phyloP scores from a whole-genome alignment of 371 early-diverging fungal species.

The Mucor piriformis region DNA sequence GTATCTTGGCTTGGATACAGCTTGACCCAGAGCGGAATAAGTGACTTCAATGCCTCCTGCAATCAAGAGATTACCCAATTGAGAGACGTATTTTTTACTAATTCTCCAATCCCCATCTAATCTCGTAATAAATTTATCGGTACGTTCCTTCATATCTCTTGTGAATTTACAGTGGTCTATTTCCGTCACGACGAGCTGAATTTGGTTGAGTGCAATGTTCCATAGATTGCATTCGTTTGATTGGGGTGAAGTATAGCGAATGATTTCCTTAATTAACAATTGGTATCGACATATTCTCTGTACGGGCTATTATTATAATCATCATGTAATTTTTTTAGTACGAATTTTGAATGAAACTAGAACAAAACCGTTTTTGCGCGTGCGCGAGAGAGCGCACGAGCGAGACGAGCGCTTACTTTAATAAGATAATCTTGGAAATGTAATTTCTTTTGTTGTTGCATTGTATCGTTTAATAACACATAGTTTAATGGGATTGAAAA shows the following conservation, averaged over 20 bases:
- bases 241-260: constrained; percentile 36
- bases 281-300: constrained; percentile 56
- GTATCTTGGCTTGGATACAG: constrained; percentile 42
- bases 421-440: constrained; percentile 56
- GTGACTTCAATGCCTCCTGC: constrained; percentile 51
- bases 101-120: constrained; percentile 46
- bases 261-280: constrained; percentile 45
- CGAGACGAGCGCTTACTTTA: constrained; percentile 43
- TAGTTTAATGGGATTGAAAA: constrained; percentile 8
- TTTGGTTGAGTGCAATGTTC: constrained; percentile 28
- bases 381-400: no score
- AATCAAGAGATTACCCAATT: constrained; percentile 38
- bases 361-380: no score
- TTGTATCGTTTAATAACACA: not conserved
- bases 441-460: constrained; percentile 27
- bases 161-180: constrained; percentile 39
- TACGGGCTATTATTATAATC: constrained; percentile 36
- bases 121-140: constrained; percentile 41
- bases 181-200: constrained; percentile 40
- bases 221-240: constrained; percentile 29
- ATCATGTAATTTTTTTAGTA: not conserved
- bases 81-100: constrained; percentile 28
- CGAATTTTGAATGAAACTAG: not conserved
- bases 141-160: constrained; percentile 39
- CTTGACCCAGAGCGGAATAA: constrained; percentile 43